These are phyloP conservation scores for Auriscalpium vulgare DNA, from an alignment of 768 basidiomycete species.

Conservation along the genomic window DNA sequence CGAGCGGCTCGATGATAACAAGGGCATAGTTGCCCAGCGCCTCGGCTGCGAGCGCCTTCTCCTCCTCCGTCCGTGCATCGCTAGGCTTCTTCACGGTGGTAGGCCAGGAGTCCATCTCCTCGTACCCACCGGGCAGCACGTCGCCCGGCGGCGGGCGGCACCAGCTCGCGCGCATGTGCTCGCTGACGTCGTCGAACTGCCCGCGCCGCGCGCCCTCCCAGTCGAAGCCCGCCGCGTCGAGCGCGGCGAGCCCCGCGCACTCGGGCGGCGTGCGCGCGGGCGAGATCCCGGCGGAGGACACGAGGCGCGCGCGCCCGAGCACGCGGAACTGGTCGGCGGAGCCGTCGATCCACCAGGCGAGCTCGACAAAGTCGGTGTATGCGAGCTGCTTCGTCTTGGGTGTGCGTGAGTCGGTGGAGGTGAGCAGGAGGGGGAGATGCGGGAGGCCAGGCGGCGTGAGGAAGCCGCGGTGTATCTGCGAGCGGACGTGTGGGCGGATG, in stretches of 20 bases:
- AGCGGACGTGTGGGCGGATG: conserved; percentile 51
- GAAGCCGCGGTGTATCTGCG: conserved; percentile 54
- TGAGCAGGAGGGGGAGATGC: conserved; percentile 51
- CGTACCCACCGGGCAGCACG: conserved; percentile 39
- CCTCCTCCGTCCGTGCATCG: conserved; percentile 30
- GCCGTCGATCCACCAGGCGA: conserved; percentile 68
- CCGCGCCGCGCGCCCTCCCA: conserved; percentile 63
- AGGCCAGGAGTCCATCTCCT: conserved; percentile 60
- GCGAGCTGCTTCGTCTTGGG: conserved; percentile 58
- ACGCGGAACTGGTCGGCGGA: conserved; percentile 71
- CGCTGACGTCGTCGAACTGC: conserved; percentile 51
- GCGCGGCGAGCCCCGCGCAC: conserved; percentile 13
- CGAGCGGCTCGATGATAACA: conserved; percentile 59
- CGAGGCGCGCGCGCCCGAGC: conserved; percentile 43
- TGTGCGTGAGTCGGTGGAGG: conserved; percentile 65
- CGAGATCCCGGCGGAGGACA: conserved; percentile 39
- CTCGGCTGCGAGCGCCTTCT: conserved; percentile 37
- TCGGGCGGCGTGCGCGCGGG: conserved; percentile 11
- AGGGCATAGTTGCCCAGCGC: conserved; percentile 66
- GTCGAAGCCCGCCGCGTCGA: conserved; percentile 30
- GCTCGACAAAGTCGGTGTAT: conserved; percentile 42
- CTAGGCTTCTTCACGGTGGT: conserved; percentile 38
- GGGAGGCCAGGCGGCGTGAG: conserved; percentile 35
- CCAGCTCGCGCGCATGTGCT: conserved; percentile 64
- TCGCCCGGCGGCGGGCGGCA: conserved; percentile 61